Conservation (phyloP, 2,329 filamentous ascomycete species). For the Cladosporium sp. region DNA sequence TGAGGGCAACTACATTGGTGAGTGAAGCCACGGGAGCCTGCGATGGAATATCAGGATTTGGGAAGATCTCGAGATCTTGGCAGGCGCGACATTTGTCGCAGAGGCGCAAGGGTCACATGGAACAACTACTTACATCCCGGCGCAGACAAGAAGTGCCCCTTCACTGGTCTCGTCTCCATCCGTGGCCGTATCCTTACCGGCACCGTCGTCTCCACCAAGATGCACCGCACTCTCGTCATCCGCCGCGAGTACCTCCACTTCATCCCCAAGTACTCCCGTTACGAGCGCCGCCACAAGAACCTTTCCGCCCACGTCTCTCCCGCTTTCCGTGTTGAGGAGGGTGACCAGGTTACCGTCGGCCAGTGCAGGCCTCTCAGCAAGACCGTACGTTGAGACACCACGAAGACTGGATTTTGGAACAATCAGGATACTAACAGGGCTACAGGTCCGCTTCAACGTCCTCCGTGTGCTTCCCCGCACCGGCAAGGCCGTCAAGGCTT, state of each 20-base stretch:
- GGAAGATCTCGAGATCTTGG: conserved; percentile 12
- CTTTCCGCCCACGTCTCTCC: conserved; percentile 97
- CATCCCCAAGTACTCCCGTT: conserved; percentile 99
- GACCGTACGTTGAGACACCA: conserved; percentile 69
- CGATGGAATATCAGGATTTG: conserved; percentile 1
- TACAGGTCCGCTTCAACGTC: conserved; percentile 96
- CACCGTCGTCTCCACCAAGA: conserved; percentile 99
- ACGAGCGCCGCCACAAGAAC: conserved; percentile 99
- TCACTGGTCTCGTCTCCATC: conserved; percentile 98
- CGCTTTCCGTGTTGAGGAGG: conserved; percentile 99
- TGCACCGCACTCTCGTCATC: conserved; percentile 99
- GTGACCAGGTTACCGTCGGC: conserved; percentile 98
- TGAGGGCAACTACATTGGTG: conserved; percentile 99
- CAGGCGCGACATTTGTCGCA: conserved; percentile 2
- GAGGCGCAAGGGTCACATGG: neutral
- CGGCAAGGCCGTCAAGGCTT: conserved; percentile 95
- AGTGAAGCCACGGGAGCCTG: conserved; percentile 35
- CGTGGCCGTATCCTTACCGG: conserved; percentile 99
- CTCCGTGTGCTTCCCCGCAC: conserved; percentile 96
- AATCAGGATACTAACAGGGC: conserved; percentile 19
- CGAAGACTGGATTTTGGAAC: conserved; percentile 3
- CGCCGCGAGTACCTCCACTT: conserved; percentile 99
- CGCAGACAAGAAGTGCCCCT: conserved; percentile 99
- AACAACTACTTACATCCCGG: conserved; percentile 15
- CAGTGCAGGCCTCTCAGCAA: conserved; percentile 99